Evolutionary conservation across 1,284 basidiomycete species (phyloP).

Genomic region (Prillingera fragicola): DNA sequence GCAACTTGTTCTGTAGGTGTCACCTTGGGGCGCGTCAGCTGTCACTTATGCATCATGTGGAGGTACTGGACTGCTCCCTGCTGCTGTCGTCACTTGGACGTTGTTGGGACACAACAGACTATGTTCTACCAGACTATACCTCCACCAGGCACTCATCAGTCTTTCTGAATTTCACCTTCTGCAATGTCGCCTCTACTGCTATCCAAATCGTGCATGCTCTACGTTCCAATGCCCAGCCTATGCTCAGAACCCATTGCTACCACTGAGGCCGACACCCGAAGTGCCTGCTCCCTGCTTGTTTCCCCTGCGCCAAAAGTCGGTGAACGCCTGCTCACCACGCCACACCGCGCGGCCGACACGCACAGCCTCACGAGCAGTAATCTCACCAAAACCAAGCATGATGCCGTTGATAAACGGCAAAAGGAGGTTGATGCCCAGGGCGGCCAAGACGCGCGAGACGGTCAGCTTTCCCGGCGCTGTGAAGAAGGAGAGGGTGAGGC

Average conservation of each 20-base stretch:
- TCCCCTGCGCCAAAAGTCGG: conserved; percentile 17
- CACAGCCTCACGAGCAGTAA: conserved; percentile 84
- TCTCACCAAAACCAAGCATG: conserved; percentile 97
- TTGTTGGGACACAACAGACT: no score
- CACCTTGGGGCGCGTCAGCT: no score
- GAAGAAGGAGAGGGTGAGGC: conserved; percentile 70
- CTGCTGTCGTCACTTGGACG: no score
- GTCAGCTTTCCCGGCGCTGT: conserved; percentile 73
- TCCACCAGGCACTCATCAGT: no score
- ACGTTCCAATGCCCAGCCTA: neutral
- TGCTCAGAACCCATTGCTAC: conserved; percentile 14
- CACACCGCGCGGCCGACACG: conserved; percentile 56
- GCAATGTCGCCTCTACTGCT: neutral
- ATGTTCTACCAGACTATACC: no score
- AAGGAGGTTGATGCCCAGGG: conserved; percentile 83
- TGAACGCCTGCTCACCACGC: conserved; percentile 32
- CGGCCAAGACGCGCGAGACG: conserved; percentile 66
- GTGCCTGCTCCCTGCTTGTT: conserved; percentile 11
- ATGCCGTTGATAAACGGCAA: conserved; percentile 95
- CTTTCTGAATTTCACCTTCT: no score
- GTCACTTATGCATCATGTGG: no score
- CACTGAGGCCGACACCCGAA: conserved; percentile 37
- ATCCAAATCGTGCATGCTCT: neutral
- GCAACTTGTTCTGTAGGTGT: no score
- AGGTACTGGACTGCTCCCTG: no score